Conservation (phyloP, 2,329 filamentous ascomycete genomes). For the Sclerotinia borealis region DNA sequence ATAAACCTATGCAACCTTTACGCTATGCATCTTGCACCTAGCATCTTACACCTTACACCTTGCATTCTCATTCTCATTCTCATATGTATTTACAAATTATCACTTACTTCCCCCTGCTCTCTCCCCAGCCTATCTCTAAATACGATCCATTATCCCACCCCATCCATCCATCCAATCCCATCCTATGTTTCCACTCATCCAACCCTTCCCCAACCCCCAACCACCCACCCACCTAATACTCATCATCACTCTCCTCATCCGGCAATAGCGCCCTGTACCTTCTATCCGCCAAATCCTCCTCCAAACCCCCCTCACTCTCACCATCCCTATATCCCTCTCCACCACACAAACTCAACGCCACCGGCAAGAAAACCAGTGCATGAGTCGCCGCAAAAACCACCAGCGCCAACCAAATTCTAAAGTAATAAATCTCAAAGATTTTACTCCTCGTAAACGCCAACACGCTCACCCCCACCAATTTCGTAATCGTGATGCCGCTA, state of each 20-base stretch:
- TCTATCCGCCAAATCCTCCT: conserved; percentile 78
- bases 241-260: conserved; percentile 62
- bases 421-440: conserved; percentile 99
- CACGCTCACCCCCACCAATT: conserved; percentile 85
- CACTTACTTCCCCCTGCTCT: too few relatives aligned
- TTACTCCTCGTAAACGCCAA: conserved; percentile 93
- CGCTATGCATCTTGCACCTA: too few relatives aligned
- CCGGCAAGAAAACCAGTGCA: conserved; percentile 85
- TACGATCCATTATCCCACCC: too few relatives aligned
- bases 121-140: too few relatives aligned
- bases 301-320: conserved; percentile 79
- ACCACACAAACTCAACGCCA: conserved; percentile 77
- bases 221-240: conserved; percentile 14
- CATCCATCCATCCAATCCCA: too few relatives aligned
- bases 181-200: too few relatives aligned
- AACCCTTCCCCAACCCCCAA: too few relatives aligned
- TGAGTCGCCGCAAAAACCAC: conserved; percentile 86
- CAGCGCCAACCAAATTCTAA: conserved; percentile 89
- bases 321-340: conserved; percentile 84
- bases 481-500: conserved; percentile 92
- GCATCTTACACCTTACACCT: too few relatives aligned
- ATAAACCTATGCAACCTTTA: too few relatives aligned
- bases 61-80: too few relatives aligned
- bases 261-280: conserved; percentile 72
- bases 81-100: too few relatives aligned